Evolutionary conservation across 2,329 filamentous ascomycete genomes (phyloP), one percentile per base, ranked within the genome.

Genomic region (Cryphonectria naterciae): DNA sequence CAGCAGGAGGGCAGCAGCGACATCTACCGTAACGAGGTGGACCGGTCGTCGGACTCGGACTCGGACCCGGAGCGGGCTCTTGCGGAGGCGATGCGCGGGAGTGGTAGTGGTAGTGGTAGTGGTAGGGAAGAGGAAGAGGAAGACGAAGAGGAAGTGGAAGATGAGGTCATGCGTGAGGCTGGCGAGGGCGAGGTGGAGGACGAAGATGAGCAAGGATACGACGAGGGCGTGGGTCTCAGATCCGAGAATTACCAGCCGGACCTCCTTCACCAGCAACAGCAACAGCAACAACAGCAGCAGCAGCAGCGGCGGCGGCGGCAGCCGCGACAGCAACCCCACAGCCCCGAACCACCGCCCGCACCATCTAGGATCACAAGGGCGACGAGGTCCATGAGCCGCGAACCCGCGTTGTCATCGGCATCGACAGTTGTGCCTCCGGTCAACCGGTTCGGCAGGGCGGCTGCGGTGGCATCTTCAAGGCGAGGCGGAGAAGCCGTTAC

Each of bases 1-100:
- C 49, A 62, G 17, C 61, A 71, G 43, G 67, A 68, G 22, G 52
- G 62, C 7, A 72, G 62, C 65, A 70, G 63, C 39, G 69, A 65
- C 25, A 71, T 70, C 62, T 72, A 64, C 68, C 71, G 54, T 71
- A 72, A 72, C 37, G 73, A 72, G 60, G 74, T 65, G 11, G 71
- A 69, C 54, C 13, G 37, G 56, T 68, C 68, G 17, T 65, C 61
- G 39, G 39, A n/a, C 68, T 70, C 54, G 19, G 35, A 66, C 15
- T 65, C 56, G 11, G 46, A 64, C 63, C 43, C 63, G 39, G 63
- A 65, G n/a, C 39, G 61, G 39, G 61, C 61, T 11, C 61, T 64
- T 22, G 61, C 61, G 4, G 61, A 64, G 61, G 61, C 61, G 4
- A 11, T 58, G 54, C 54, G 60, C n/a, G 69, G 67, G 2, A 49